Percentiles rank a stretch among this genome's conserved stretches.
phyloP scores from a whole-genome alignment of 768 basidiomycete species.

The Agaricus sinodeliciosus region DNA sequence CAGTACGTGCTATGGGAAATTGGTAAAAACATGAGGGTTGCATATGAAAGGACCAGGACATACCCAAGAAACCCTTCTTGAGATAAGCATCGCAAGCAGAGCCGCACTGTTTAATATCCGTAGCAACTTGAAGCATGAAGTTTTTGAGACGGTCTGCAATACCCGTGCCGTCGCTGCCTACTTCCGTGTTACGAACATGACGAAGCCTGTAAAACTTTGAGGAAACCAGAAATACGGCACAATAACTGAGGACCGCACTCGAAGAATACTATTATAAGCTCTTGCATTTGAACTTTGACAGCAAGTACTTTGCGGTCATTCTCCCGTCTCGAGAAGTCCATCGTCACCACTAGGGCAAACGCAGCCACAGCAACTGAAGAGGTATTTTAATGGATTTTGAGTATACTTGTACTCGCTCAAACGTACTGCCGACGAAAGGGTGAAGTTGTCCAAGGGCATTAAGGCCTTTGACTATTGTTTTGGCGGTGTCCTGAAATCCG shows the following conservation, averaged over 20 bases:
- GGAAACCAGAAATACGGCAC: background rate
- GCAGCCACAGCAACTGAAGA: conserved; percentile 36
- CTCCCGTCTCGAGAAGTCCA: conserved; percentile 41
- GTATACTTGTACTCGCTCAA: background rate
- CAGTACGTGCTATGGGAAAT: conserved; percentile 23
- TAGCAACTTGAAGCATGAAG: conserved; percentile 22
- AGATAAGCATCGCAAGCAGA: conserved; percentile 38
- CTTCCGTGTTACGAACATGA: conserved; percentile 17
- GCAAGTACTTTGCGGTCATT: conserved; percentile 42
- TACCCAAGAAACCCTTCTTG: conserved; percentile 34
- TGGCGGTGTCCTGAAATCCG: conserved; percentile 23
- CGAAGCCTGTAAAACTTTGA: conserved; percentile 18
- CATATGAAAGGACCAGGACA: conserved; percentile 5
- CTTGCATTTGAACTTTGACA: conserved; percentile 41
- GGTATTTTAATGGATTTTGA: background rate
- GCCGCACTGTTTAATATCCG: conserved; percentile 36
- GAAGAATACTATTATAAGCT: conserved; percentile 38
- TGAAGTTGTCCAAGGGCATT: conserved; percentile 25
- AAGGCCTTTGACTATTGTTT: conserved; percentile 23
- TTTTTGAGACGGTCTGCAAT: conserved; percentile 24
- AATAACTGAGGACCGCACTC: conserved; percentile 24
- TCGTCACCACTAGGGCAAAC: conserved; percentile 39
- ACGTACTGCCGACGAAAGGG: conserved; percentile 29
- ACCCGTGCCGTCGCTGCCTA: conserved; percentile 24
- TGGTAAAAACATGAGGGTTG: background rate